Evolutionary conservation across 352 stramenopile genomes (phyloP), one percentile per base, ranked within the genome.

Genomic region (Plasmopara viticola): DNA sequence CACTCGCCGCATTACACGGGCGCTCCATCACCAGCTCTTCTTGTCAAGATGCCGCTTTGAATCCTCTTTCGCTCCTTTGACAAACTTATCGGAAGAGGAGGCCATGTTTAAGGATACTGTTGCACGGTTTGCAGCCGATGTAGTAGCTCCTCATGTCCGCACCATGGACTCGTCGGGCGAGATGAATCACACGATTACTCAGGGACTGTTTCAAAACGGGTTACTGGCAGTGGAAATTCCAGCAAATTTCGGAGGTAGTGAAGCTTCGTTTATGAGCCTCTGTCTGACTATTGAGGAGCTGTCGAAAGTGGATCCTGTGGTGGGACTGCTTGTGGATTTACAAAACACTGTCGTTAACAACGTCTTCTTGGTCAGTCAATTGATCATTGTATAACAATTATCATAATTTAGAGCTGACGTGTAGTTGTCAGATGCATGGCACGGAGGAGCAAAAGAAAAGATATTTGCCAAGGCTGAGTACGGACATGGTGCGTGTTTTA

Each of bases 211-310:
- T 67, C 82, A 97, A 43, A 87, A 95, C 46, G 84, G 84, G 12
- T 82, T 98, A 53, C 90, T 99, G 76, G 95, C 93, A 14, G 89
- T 99, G 58, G 93, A 98, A 74, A 97, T 98, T 52, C 91, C 91
- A 10, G 83, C 87, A 44, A 76, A 97, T 28, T 97, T 90, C 57
- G 87, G 86, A 40, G 96, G 96, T 33, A 91, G 72, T 25, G 95
- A 94, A 35, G 84, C 97, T 20, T 96, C 80, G 13, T 99, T 98
- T 66, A 97, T 97, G 66, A 93, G 80, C 25, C 75, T 96, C 17
- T 96, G 89, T 53, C 77, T 98, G 39, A 96, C 92, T 9, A 96
- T 99, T 33, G 95, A 99, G 71, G 95, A 98, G 78, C 70, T 98
- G 17, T 97, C 91, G 7, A 90, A 95, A 55, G 84, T 98, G 13